Percentiles rank a stretch among this genome's conserved stretches.
Conservation (phyloP, 2,329 filamentous ascomycete species). For the Aspergillus sp. region DNA sequence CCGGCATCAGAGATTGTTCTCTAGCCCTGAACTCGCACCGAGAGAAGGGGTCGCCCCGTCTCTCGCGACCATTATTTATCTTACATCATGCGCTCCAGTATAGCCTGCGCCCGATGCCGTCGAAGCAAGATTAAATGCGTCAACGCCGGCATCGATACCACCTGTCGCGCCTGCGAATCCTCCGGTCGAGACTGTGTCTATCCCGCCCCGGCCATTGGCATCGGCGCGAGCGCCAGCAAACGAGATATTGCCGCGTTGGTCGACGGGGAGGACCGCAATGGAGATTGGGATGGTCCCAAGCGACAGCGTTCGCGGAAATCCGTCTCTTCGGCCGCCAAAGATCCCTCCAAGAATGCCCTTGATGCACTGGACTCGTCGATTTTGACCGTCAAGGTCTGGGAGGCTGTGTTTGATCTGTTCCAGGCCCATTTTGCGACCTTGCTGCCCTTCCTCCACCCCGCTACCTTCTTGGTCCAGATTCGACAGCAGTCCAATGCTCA, state of each 20-base stretch:
- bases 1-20: too few species aligned
- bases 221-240: constrained; percentile 25
- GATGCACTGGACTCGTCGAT: constrained; percentile 45
- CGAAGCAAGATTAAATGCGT: constrained; percentile 82
- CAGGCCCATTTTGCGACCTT: constrained; percentile 50
- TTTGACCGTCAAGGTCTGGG: constrained; percentile 49
- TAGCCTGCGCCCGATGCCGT: constrained; percentile 68
- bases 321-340: constrained; percentile 18
- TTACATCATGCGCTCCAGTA: constrained; percentile 60
- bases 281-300: constrained; percentile 37
- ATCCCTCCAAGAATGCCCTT: constrained; percentile 24
- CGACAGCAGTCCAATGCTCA: constrained; percentile 27
- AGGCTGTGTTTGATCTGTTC: constrained; percentile 51
- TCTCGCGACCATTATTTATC: too few species aligned
- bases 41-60: too few species aligned
- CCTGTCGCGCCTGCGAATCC: constrained; percentile 66
- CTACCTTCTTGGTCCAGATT: constrained; percentile 46
- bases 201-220: constrained; percentile 41
- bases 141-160: constrained; percentile 63
- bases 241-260: constrained; percentile 29
- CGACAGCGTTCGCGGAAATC: constrained; percentile 33
- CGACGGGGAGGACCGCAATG: constrained; percentile 33
- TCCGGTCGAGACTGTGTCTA: constrained; percentile 66
- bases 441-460: constrained; percentile 49
- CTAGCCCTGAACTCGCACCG: too few species aligned